phyloP scores from a whole-genome alignment of 768 basidiomycete genomes.

The Pisolithus microcarpus region DNA sequence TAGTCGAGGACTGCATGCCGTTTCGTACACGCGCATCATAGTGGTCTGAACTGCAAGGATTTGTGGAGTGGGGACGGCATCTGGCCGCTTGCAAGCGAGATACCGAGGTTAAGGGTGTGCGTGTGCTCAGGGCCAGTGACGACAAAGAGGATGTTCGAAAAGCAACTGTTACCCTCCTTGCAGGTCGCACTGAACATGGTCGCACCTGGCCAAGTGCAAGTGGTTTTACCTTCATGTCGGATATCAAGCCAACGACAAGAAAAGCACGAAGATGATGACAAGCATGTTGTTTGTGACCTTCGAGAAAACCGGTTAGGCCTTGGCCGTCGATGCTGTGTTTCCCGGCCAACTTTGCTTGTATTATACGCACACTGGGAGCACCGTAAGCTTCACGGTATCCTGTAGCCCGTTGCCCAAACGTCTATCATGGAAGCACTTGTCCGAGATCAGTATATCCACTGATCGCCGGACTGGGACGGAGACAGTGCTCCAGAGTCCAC shows the following conservation, averaged over 20 bases:
- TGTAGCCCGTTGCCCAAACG: too few relatives aligned
- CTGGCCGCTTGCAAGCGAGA: constrained; percentile 4
- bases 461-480: neutral
- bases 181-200: neutral
- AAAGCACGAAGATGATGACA: neutral
- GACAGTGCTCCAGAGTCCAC: neutral
- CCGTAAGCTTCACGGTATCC: too few relatives aligned
- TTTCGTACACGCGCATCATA: neutral
- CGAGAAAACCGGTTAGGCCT: neutral
- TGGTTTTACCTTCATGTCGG: neutral
- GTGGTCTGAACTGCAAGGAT: neutral
- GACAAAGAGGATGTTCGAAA: neutral
- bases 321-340: neutral
- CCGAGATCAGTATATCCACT: too few relatives aligned
- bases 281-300: neutral
- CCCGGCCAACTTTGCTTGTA: neutral
- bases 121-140: neutral
- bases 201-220: neutral
- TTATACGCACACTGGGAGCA: too few relatives aligned
- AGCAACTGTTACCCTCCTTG: neutral
- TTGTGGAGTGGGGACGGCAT: constrained; percentile 5
- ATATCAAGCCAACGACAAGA: too few relatives aligned
- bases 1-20: neutral
- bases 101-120: neutral
- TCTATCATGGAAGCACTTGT: too few relatives aligned